Base-by-base conservation (phyloP, 805 yeast species). In the Kluyveromyces siamensis region DNA sequence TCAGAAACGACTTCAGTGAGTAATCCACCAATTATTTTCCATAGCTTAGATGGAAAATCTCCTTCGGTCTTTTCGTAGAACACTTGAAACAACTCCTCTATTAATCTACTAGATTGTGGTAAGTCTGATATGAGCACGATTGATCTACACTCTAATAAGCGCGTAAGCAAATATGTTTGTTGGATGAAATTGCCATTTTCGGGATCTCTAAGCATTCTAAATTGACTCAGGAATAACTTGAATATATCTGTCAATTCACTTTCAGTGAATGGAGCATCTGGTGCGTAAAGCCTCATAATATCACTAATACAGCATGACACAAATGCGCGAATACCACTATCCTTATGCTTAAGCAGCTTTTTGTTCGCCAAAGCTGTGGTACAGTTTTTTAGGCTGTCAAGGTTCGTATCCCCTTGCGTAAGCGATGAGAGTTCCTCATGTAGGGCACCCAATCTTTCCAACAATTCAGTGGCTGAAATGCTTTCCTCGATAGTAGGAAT, bases 211-310 rank as follows among this genome's bases (percentile, higher is more conserved):
- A 87, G 64, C 43, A 72, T 73, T 48, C 72, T 72, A 54, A 90
- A 77, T 60, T 85, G 89, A 27, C 67, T 62, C 51, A 84, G 73
- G 57, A 88, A 79, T 8, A 86, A 71, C 53, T 74, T 77, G 68
- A 89, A 87, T 17, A 87, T 75, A 4, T 72, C 81, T 0, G 80
- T 70, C 37, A 89, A 70, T 54, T 84, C 82, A 1, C 69, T 53
- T 21, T 81, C 80, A 1, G 84, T 79, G 64, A 76, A 89, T 4
- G 97, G 96, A 7, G 96, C 95, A 61, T 89, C 87, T 0, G 96
- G 96, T 0, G 96, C 96, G 58, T 75, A 83, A 14, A 90, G 63
- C 50, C 96, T 72, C 40, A 89, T 65, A 9, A 90, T 71, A 61
- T 89, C 96, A 6, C 88, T 73, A 8, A 88, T 53, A 53, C 93